Evolutionary conservation across 768 basidiomycete species (phyloP), one percentile per base, ranked within the genome.

Genomic region (Suillus subalutaceus): DNA sequence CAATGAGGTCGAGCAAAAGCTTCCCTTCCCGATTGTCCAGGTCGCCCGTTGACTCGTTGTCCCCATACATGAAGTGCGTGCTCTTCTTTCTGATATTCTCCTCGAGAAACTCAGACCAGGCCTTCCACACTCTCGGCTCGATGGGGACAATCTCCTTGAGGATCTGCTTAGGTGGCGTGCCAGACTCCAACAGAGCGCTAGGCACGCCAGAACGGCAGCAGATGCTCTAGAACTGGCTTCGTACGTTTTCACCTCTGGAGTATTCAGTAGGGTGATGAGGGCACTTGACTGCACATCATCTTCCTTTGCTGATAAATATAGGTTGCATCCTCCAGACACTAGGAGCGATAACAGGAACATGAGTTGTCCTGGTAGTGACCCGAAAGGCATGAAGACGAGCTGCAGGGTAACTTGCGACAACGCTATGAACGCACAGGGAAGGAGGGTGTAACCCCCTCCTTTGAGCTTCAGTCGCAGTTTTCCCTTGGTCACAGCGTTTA

Each of bases 311-410:
- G 76, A 76, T 16, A 79, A 57, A 32, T 66, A 66, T 15, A 67
- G 70, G 15, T 74, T 79, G 67, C 79, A 78, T 6, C 20, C 18
- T 77, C 79, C 80, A 2, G 79, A 79, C 0, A 77, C 68, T 23
- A 65, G 68, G 16, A 80, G 72, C 1, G 77, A 73, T 18, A 66
- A 60, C 30, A 79, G 64, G 62, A 80, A 79, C 75, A 80, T 71
- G 65, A 77, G 58, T 63, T 80, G 79, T 9, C 79, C 78, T 15
- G 79, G 73, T 12, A 77, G 70, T 2, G 63, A 63, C 13, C 73
- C 74, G 64, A 76, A 78, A 2, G 79, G 76, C 32, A 79, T 70
- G 41, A 78, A 70, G 50, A 78, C 50, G 18, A 79, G 70, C 41
- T 79, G 79, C 9, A 64, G 37, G n/a, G 78, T 35, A 70, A 70